phyloP scores from a whole-genome alignment of 441 rosid species.

The Manihot esculenta region DNA sequence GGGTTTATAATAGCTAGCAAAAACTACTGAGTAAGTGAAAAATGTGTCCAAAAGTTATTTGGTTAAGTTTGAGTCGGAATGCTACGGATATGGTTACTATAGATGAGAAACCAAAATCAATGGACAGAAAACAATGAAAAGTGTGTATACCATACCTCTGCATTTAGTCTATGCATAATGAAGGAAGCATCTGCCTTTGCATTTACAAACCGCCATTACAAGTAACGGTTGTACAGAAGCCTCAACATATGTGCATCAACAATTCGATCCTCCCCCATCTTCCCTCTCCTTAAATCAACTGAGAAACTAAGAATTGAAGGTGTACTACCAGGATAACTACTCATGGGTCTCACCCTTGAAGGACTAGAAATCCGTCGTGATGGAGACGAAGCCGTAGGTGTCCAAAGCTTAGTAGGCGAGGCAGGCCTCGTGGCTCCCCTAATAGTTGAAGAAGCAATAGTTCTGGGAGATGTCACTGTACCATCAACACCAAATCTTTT shows the following conservation, averaged over 20 bases:
- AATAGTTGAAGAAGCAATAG: constrained; percentile 47
- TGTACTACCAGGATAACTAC: constrained; percentile 32
- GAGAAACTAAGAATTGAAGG: constrained; percentile 75
- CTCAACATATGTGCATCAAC: constrained; percentile 69
- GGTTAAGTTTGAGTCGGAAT: too few species aligned
- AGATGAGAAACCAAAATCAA: neutral
- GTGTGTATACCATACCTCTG: constrained; percentile 59
- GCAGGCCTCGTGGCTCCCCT: constrained; percentile 59
- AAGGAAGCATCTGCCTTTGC: constrained; percentile 67
- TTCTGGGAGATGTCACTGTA: constrained; percentile 45
- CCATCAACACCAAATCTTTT: constrained; percentile 53
- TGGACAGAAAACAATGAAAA: too few species aligned
- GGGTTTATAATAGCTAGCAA: too few species aligned
- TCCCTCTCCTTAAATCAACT: constrained; percentile 76
- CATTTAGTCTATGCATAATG: constrained; percentile 52
- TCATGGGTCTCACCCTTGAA: constrained; percentile 52
- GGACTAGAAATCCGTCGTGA: constrained; percentile 74
- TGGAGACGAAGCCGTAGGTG: constrained; percentile 43
- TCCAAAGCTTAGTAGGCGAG: constrained; percentile 69
- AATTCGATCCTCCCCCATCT: constrained; percentile 63
- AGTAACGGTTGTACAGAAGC: constrained; percentile 65
- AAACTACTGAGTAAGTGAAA: too few species aligned
- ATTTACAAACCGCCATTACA: constrained; percentile 91
- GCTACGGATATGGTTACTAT: too few species aligned
- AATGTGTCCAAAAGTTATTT: too few species aligned